Evolutionary conservation across 2,329 filamentous ascomycete species (phyloP).

Genomic region (Ascochyta clinopodiicola): DNA sequence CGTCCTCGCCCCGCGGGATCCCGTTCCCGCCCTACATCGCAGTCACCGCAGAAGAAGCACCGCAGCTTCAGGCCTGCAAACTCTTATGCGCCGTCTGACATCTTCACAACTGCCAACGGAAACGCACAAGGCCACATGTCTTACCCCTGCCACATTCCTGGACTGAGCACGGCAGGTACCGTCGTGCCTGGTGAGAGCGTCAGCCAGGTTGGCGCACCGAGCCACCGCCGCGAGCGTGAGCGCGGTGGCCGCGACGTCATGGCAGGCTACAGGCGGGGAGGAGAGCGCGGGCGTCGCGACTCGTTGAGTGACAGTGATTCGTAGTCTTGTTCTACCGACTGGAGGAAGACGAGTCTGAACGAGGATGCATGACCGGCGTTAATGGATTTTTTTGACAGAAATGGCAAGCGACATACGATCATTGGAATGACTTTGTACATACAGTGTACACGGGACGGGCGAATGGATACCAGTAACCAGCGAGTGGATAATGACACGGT

Average conservation of each 20-base stretch:
- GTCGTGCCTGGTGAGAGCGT: slow-evolving; percentile 48
- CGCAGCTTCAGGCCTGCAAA: slow-evolving; percentile 37
- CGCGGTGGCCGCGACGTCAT: slow-evolving; percentile 49
- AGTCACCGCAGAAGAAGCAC: slow-evolving; percentile 44
- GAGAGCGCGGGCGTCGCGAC: slow-evolving; percentile 56
- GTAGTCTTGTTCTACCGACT: slow-evolving; percentile 5
- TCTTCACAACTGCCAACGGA: slow-evolving; percentile 49
- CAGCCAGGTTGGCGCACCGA: slow-evolving; percentile 48
- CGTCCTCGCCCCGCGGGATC: slow-evolving; percentile 30
- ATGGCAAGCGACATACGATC: slow-evolving; percentile 4
- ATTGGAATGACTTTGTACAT: not conserved
- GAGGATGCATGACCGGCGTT: slow-evolving; percentile 15
- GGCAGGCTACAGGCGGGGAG: slow-evolving; percentile 51
- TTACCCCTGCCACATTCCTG: slow-evolving; percentile 65
- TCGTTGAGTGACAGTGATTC: slow-evolving; percentile 62
- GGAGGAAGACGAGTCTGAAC: not conserved
- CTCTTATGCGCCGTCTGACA: slow-evolving; percentile 34
- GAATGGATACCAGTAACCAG: slow-evolving; percentile 8
- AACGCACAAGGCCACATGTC: slow-evolving; percentile 58
- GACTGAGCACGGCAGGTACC: slow-evolving; percentile 52
- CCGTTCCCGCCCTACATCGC: slow-evolving; percentile 40
- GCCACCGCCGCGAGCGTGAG: slow-evolving; percentile 21
- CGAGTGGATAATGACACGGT: slow-evolving; percentile 2
- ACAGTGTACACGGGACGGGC: not conserved
- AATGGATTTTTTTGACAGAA: not conserved